Evolutionary conservation across 2,329 filamentous ascomycete species (phyloP).

Genomic region (Pezicula neosporulosa): DNA sequence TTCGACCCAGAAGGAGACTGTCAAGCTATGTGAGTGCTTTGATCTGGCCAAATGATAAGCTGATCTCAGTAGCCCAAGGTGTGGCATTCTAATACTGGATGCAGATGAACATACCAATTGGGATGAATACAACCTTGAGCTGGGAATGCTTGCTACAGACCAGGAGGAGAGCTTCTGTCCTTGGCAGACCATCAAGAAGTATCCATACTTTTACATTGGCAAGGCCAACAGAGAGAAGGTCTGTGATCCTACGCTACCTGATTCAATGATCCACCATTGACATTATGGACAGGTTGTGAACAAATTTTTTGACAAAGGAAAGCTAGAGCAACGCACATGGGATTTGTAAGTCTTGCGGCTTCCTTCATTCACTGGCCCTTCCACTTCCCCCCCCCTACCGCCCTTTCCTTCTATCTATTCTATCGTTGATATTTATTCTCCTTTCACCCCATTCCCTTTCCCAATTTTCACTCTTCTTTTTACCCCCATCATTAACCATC

Average conservation of each 20-base stretch:
- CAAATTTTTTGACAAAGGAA: conserved; percentile 50
- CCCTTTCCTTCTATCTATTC: not conserved
- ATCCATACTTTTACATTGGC: conserved; percentile 57
- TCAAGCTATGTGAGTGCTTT: too few relatives aligned
- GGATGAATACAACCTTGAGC: not conserved
- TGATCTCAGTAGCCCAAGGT: too few relatives aligned
- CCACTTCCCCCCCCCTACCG: not conserved
- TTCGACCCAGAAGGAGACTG: too few relatives aligned
- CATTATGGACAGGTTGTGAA: conserved; percentile 13
- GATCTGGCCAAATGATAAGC: too few relatives aligned
- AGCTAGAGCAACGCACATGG: conserved; percentile 64
- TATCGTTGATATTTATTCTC: too few relatives aligned
- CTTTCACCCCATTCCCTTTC: too few relatives aligned
- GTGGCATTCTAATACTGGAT: too few relatives aligned
- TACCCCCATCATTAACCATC: conserved; percentile 4
- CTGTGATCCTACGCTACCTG: conserved; percentile 21
- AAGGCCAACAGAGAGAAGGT: conserved; percentile 47
- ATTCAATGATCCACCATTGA: conserved; percentile 7
- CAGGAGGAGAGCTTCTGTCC: conserved; percentile 39
- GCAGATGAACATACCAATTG: too few relatives aligned
- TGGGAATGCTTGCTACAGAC: conserved; percentile 21
- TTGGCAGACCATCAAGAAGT: conserved; percentile 52
- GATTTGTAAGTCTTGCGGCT: conserved; percentile 57
- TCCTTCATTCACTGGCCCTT: conserved; percentile 22
- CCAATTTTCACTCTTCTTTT: not conserved